Evolutionary conservation across 345 rosid species (phyloP), one percentile per base, ranked within the genome.

Genomic region (Sonneratia caseolaris): DNA sequence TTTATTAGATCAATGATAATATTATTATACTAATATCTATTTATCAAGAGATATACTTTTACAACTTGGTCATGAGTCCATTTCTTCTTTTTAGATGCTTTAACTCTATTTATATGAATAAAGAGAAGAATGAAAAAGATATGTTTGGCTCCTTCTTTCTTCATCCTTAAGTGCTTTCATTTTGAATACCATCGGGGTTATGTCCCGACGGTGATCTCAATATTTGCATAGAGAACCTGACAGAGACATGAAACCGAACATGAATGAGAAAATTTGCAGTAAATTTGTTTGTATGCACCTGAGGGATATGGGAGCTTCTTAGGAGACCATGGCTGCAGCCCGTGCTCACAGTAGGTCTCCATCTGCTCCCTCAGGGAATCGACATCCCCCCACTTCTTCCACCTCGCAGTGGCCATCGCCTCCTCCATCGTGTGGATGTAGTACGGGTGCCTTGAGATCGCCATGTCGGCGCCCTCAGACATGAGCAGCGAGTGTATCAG

Each of bases 361-460:
- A 94, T 91, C 73, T 94, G 98, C 40, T 61, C 48, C 77, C 81
- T 81, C 84, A 91, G 69, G 19, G 84, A 84, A 16, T 76, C 77
- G 15, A 87, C 79, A 73, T 91, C 96, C 38, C 76, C 27, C 98
- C 97, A 94, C 72, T 94, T 94, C 87, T 83, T 88, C 98, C 98
- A 91, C 82, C 97, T 82, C 0, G 95, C 96, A 0, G 98, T 94
- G 12, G 98, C 98, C 84, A 94, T 79, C 0, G 98, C 98, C 75
- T 94, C 98, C 74, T 94, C 98, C 93, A 94, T 85, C 0, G 98
- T 88, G 74, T 94, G 83, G 16, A 78, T 64, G 53, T 76, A 91
- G 71, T 79, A 88, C 0, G 97, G 98, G 71, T 94, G 98, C 49
- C 72, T 87, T 0, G 98, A 89, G 48, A 94, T 79, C 0, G 98